These are phyloP conservation scores for Chaetomium globosum DNA, from an alignment of 2,329 filamentous ascomycete genomes.

Conservation along the genomic window DNA sequence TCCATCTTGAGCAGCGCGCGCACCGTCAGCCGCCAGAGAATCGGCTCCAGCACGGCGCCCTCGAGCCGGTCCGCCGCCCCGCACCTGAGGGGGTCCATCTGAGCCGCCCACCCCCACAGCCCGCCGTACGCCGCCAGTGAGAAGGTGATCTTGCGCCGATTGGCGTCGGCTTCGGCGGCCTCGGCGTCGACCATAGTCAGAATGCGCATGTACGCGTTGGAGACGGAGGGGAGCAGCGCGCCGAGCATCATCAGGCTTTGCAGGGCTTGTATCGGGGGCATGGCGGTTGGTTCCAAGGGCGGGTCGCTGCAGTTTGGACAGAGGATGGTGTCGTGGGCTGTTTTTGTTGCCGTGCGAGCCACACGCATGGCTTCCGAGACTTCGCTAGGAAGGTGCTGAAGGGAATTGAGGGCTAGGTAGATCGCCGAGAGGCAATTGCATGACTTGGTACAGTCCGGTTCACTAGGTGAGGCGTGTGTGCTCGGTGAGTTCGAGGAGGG, in stretches of 20 bases:
- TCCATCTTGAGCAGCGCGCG: constrained; percentile 59
- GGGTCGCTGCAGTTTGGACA: constrained; percentile 54
- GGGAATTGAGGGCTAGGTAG: constrained; percentile 54
- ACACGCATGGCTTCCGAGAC: constrained; percentile 52
- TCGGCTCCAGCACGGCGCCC: constrained; percentile 53
- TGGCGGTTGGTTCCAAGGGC: constrained; percentile 31
- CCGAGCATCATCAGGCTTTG: constrained; percentile 63
- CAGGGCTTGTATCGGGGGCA: constrained; percentile 51
- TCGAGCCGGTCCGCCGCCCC: constrained; percentile 42
- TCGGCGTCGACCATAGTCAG: constrained; percentile 59
- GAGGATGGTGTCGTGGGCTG: constrained; percentile 55
- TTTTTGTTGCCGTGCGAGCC: constrained; percentile 52
- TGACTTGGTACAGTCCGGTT: constrained; percentile 10
- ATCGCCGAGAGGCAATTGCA: constrained; percentile 56
- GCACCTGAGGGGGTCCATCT: constrained; percentile 37
- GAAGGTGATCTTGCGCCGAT: constrained; percentile 50
- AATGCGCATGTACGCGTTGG: constrained; percentile 60
- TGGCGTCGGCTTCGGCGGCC: constrained; percentile 48
- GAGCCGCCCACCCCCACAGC: constrained; percentile 47
- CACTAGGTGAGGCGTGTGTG: constrained; percentile 20
- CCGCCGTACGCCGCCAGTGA: constrained; percentile 53
- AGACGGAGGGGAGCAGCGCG: constrained; percentile 59
- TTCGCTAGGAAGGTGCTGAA: constrained; percentile 51
- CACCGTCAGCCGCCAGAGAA: constrained; percentile 57
- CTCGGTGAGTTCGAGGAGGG: constrained; percentile 26